A percentile compares a stretch with the other conserved stretches of the same genome.
Conservation (phyloP, 2,329 filamentous ascomycete species). For the Cytospora mali region DNA sequence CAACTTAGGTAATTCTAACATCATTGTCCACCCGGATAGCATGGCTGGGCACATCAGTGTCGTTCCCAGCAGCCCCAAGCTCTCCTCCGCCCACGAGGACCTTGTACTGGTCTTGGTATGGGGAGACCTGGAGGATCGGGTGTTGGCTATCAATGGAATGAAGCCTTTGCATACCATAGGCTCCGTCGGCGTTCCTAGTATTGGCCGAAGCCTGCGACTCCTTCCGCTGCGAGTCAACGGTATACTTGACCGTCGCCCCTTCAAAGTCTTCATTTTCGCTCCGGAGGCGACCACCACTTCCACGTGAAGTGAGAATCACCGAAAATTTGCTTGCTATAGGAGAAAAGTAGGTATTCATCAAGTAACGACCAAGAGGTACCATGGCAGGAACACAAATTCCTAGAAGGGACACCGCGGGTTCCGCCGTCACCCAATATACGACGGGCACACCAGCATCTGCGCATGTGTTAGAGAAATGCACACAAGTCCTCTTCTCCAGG, state of each 20-base stretch:
- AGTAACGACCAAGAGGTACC: not conserved
- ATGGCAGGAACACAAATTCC: not conserved
- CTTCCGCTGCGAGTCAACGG: no score
- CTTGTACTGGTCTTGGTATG: not conserved
- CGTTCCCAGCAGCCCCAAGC: not conserved
- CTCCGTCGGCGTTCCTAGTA: not conserved
- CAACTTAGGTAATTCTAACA: not conserved
- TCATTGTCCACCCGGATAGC: slow-evolving; percentile 2
- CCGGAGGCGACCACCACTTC: no score
- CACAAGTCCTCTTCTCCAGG: not conserved
- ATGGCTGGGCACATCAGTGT: not conserved
- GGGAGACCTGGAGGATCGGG: not conserved
- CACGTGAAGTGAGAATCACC: not conserved
- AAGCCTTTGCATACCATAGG: not conserved
- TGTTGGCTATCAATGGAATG: not conserved
- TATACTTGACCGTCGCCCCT: no score
- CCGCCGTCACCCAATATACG: not conserved
- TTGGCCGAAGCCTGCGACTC: no score
- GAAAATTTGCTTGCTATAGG: not conserved
- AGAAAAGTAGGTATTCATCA: not conserved
- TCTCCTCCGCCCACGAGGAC: not conserved
- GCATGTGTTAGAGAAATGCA: not conserved
- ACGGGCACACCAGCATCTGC: not conserved
- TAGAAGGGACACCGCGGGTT: not conserved
- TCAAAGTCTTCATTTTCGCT: no score